Conservation (phyloP, 768 basidiomycete species). For the Lenzites betulinus region DNA sequence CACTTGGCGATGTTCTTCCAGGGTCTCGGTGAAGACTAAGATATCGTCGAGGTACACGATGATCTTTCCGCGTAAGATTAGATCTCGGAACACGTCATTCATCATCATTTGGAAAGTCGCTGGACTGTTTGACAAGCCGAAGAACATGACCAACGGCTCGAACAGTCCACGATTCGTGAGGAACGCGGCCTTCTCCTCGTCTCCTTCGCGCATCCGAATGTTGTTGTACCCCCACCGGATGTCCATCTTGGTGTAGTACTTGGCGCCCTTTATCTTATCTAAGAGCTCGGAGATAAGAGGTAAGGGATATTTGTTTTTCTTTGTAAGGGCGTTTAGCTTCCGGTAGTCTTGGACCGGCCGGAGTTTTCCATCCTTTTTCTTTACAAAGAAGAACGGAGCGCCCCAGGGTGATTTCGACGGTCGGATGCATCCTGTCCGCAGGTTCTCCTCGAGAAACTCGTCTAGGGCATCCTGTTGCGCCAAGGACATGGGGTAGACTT, state of each 20-base stretch:
- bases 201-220: slow-evolving; percentile 38
- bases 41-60: slow-evolving; percentile 47
- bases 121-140: slow-evolving; percentile 35
- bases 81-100: slow-evolving; percentile 32
- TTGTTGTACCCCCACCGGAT: slow-evolving; percentile 33
- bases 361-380: slow-evolving; percentile 32
- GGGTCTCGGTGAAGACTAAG: slow-evolving; percentile 38
- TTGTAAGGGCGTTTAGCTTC: slow-evolving; percentile 36
- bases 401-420: slow-evolving; percentile 25
- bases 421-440: slow-evolving; percentile 22
- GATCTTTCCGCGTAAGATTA: slow-evolving; percentile 32
- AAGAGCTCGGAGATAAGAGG: slow-evolving; percentile 35
- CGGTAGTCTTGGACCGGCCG: slow-evolving; percentile 31
- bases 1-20: slow-evolving; percentile 24
- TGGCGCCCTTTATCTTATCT: slow-evolving; percentile 26
- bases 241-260: slow-evolving; percentile 30
- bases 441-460: slow-evolving; percentile 27
- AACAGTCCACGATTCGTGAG: slow-evolving; percentile 37
- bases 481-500: slow-evolving; percentile 21
- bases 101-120: slow-evolving; percentile 38
- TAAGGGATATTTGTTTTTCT: slow-evolving; percentile 37
- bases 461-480: slow-evolving; percentile 19
- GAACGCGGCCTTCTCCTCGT: slow-evolving; percentile 45
- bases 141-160: slow-evolving; percentile 43
- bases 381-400: slow-evolving; percentile 34